These are phyloP conservation scores for Kodamaea nitidulidarum DNA, from an alignment of 805 yeast genomes.

Conservation along the genomic window DNA sequence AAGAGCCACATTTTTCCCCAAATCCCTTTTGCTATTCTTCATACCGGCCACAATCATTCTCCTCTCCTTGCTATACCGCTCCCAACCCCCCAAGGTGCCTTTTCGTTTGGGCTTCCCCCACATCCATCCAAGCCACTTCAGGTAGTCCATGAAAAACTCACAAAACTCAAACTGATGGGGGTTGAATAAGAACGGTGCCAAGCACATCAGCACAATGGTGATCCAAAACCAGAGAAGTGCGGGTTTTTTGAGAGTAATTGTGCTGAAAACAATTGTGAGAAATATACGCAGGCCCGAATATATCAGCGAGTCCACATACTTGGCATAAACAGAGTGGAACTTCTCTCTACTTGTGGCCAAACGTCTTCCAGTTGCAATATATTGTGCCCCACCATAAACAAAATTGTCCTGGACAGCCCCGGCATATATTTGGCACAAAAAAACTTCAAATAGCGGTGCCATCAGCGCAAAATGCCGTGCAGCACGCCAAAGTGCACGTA, in stretches of 20 bases:
- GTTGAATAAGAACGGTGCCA: conserved; percentile 51
- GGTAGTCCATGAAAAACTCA: conserved; percentile 47
- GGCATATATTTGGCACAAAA: conserved; percentile 91
- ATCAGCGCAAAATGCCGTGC: conserved; percentile 73
- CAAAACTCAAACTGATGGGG: conserved; percentile 50
- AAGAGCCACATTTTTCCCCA: neutral
- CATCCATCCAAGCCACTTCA: conserved; percentile 22
- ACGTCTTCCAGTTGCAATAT: conserved; percentile 91
- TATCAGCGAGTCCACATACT: conserved; percentile 72
- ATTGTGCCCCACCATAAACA: conserved; percentile 87
- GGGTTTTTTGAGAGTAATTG: conserved; percentile 77
- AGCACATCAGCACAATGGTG: conserved; percentile 42
- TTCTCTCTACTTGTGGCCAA: conserved; percentile 82
- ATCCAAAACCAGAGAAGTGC: conserved; percentile 59
- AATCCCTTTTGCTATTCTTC: neutral
- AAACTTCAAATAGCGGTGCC: conserved; percentile 91
- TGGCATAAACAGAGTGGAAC: conserved; percentile 67
- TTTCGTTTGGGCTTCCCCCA: neutral
- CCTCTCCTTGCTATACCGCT: neutral
- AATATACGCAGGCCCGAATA: conserved; percentile 72
- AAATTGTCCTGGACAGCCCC: conserved; percentile 70
- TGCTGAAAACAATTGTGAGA: conserved; percentile 69
- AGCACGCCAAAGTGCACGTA: conserved; percentile 69
- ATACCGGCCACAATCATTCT: neutral
- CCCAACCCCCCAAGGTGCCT: neutral